A percentile compares a stretch with the other conserved stretches of the same genome.
Conservation (phyloP, 768 basidiomycete species). For the Tubosaeta sp. region DNA sequence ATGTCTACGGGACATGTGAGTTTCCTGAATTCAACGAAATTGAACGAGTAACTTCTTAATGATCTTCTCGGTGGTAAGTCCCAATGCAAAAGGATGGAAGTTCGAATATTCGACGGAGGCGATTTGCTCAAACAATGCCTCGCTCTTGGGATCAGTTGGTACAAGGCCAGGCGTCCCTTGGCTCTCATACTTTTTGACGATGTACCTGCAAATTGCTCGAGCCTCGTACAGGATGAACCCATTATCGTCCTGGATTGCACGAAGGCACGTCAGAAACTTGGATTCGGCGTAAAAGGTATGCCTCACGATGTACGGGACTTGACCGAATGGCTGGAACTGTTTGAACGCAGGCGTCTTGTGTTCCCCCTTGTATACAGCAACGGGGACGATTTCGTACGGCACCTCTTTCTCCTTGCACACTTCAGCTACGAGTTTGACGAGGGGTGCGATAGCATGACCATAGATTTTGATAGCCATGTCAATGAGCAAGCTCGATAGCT, state of each 20-base stretch:
- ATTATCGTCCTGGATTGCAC: conserved; percentile 22
- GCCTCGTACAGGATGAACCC: conserved; percentile 29
- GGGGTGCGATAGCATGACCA: conserved; percentile 34
- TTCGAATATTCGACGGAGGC: conserved; percentile 26
- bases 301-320: conserved; percentile 33
- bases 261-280: not conserved
- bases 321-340: conserved; percentile 37
- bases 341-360: conserved; percentile 34
- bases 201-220: conserved; percentile 31
- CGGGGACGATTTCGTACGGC: conserved; percentile 33
- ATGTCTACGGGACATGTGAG: conserved; percentile 12
- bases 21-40: not conserved
- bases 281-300: not conserved
- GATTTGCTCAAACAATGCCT: conserved; percentile 22
- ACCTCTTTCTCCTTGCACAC: conserved; percentile 38
- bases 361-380: conserved; percentile 32
- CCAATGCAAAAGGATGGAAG: conserved; percentile 47
- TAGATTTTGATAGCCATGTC: conserved; percentile 48
- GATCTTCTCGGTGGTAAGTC: conserved; percentile 45
- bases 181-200: conserved; percentile 23
- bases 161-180: conserved; percentile 21
- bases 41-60: conserved; percentile 43
- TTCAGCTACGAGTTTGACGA: conserved; percentile 37
- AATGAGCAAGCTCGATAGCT: not conserved
- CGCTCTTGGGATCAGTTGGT: conserved; percentile 10